phyloP scores from a whole-genome alignment of 106 monocot species.

The Phalaenopsis aphrodite region DNA sequence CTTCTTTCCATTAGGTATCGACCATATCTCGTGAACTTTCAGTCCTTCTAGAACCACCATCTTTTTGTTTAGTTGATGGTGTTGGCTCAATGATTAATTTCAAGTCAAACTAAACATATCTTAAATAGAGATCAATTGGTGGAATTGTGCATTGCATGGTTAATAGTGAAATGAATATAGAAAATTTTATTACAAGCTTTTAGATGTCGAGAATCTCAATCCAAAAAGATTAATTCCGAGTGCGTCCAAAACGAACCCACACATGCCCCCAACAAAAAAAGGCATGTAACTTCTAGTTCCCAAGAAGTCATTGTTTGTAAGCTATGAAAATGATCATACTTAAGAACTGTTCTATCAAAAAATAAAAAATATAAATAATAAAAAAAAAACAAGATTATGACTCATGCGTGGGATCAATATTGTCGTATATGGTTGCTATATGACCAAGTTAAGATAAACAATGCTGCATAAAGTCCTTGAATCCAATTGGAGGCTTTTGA shows the following conservation, averaged over 20 bases:
- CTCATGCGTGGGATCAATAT: neutral
- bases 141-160: neutral
- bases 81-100: neutral
- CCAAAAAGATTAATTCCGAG: neutral
- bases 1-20: neutral
- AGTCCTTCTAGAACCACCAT: neutral
- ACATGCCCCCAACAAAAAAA: neutral
- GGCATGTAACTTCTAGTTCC: neutral
- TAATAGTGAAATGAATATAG: neutral
- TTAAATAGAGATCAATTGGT: neutral
- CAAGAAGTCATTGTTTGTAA: neutral
- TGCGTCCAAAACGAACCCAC: neutral
- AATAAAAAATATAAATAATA: neutral
- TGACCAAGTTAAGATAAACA: neutral
- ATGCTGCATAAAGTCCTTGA: neutral
- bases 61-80: neutral
- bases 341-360: neutral
- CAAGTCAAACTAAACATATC: neutral
- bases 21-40: neutral
- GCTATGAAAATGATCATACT: neutral
- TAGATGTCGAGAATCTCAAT: neutral
- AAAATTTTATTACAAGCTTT: neutral
- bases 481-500: neutral
- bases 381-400: neutral
- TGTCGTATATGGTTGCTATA: neutral